Evolutionary conservation across 257 asterid genomes (phyloP), one percentile per base, ranked within the genome.

Genomic region (Handroanthus guayacan): DNA sequence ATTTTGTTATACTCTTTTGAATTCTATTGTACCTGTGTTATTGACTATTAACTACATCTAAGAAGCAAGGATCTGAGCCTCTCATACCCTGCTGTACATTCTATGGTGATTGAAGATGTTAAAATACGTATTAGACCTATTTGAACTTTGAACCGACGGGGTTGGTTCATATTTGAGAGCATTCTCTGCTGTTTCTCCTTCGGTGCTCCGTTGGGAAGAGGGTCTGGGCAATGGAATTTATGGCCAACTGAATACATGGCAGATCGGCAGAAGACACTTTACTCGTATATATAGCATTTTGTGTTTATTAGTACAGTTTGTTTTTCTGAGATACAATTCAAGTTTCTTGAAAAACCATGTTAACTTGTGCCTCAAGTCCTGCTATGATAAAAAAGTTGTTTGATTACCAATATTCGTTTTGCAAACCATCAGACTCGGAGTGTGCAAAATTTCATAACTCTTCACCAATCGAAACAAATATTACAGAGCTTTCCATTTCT

Each of bases 151-250:
- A 9, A 52, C 55, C 36, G 54, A 45, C 1, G 14, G 47, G 56
- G 25, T 45, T 45, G 54, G 20, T n/a, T 20, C 11, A 58, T 58
- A 36, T 25, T n/a, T 39, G 43, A 58, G 72, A 58, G 55, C 69
- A 11, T 76, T 20, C 3, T 67, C 41, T 54, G 44, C 14, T 18
- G 12, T 75, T 48, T 43, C 66, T 12, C 67, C 44, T 17, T 72
- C 6, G 25, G 11, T 12, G 4, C 10, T 41, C 4, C 6, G 5
- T 13, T 16, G 10, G 62, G 48, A 39, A 50, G 43, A 31, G 45
- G 5, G 14, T 37, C 1, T 52, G 13, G 55, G n/a, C 6, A 56
- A 4, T 7, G 25, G 20, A 71, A 44, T 39, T 5, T 18, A 11
- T 39, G 16, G 56, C 64, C 62, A 9, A 51, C 0, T 25, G 25